Conservation (phyloP, 2,329 filamentous ascomycete genomes). For the Paecilomyces fulvus region DNA sequence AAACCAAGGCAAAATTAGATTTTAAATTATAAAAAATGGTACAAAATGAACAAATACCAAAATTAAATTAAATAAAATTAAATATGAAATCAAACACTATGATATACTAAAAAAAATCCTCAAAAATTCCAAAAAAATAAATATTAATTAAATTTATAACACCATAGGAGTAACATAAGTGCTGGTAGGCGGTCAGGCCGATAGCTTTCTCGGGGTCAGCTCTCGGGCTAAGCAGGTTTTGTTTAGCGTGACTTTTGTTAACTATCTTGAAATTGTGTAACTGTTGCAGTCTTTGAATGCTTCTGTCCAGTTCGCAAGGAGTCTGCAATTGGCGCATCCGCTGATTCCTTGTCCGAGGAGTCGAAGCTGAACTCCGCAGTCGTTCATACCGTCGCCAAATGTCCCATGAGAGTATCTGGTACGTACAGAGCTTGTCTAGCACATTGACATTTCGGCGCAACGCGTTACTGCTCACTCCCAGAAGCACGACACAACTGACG, state of each 20-base stretch:
- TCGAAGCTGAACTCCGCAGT: neutral
- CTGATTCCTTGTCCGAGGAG: neutral
- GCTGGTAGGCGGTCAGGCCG: too few relatives aligned
- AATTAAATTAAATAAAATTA: too few relatives aligned
- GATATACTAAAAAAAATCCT: too few relatives aligned
- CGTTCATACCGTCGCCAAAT: neutral
- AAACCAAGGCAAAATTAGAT: too few relatives aligned
- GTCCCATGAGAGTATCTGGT: neutral
- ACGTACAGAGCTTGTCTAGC: neutral
- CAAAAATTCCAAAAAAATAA: too few relatives aligned
- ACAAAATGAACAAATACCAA: too few relatives aligned
- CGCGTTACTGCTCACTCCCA: neutral
- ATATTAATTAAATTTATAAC: too few relatives aligned
- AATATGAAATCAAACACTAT: too few relatives aligned
- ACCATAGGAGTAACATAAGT: too few relatives aligned
- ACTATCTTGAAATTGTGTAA: neutral
- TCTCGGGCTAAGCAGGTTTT: neutral
- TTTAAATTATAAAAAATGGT: too few relatives aligned
- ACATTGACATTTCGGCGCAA: neutral
- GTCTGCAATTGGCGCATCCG: neutral
- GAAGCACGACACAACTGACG: neutral
- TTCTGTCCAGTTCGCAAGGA: neutral
- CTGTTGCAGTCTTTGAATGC: neutral
- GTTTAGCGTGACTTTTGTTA: neutral
- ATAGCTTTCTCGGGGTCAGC: too few relatives aligned